Conservation (phyloP, 345 rosid species). For the Conringia planisiliqua region DNA sequence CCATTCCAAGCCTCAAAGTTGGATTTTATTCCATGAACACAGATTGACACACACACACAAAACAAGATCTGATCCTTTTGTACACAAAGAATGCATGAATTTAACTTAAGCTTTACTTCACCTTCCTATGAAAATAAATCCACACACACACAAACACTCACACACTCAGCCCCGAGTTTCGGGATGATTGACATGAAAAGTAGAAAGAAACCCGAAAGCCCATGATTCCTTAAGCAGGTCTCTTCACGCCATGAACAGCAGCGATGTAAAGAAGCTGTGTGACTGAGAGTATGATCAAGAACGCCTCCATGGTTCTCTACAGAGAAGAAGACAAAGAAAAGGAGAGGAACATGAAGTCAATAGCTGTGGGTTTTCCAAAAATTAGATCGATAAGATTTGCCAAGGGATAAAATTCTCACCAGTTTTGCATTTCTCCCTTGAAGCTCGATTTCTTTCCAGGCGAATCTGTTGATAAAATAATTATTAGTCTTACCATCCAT, state of each 20-base stretch:
- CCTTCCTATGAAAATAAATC: conserved; percentile 4
- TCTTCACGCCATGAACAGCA: conserved; percentile 55
- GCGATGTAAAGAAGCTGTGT: conserved; percentile 84
- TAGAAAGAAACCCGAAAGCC: neutral
- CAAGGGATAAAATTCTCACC: conserved; percentile 44
- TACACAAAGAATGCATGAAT: conserved; percentile 35
- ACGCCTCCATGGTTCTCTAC: conserved; percentile 99
- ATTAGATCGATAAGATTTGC: neutral
- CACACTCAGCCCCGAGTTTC: conserved; percentile 17
- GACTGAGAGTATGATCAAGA: conserved; percentile 76
- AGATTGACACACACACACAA: conserved; percentile 17
- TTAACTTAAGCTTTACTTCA: conserved; percentile 11
- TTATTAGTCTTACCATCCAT: conserved; percentile 3
- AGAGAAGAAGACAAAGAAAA: conserved; percentile 11
- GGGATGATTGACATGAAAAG: conserved; percentile 12
- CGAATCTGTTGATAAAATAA: conserved; percentile 51
- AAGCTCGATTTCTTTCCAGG: conserved; percentile 86
- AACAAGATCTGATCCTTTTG: conserved; percentile 16
- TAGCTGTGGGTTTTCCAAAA: neutral
- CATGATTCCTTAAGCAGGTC: conserved; percentile 17
- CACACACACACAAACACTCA: conserved; percentile 12
- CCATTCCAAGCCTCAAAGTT: conserved; percentile 17
- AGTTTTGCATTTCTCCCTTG: conserved; percentile 62
- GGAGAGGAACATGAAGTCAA: neutral
- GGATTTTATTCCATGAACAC: conserved; percentile 28